Evolutionary conservation across 441 rosid genomes (phyloP).

Genomic region (Mallotus japonicus): DNA sequence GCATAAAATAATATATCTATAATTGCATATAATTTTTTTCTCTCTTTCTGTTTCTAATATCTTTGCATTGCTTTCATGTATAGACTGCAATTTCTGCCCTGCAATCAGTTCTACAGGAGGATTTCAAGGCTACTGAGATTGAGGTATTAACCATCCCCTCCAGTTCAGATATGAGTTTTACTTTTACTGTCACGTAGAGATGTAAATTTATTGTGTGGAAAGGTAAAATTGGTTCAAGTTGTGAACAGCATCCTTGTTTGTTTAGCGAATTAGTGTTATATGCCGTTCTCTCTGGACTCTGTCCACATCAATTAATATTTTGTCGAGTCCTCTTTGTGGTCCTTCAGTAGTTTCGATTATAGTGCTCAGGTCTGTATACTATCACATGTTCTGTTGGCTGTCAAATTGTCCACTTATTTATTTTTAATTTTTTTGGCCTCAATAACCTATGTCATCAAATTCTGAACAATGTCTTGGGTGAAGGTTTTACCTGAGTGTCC

Average conservation of each 20-base stretch:
- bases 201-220: not conserved
- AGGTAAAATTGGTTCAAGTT: not conserved
- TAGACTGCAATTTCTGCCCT: slow-evolving; percentile 90
- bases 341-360: not conserved
- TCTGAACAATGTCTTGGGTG: not conserved
- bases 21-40: not conserved
- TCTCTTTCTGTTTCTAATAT: not conserved
- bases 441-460: too few relatives aligned
- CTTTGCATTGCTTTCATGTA: not conserved
- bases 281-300: not conserved
- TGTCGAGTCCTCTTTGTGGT: not conserved
- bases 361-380: not conserved
- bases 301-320: not conserved
- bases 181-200: not conserved
- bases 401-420: not conserved
- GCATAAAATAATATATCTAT: not conserved
- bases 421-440: too few relatives aligned
- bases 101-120: slow-evolving; percentile 95
- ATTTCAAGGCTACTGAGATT: slow-evolving; percentile 95
- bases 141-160: slow-evolving; percentile 47
- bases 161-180: not conserved
- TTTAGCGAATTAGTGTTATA: not conserved
- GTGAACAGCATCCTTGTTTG: not conserved
- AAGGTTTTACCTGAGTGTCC: not conserved
- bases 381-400: not conserved